phyloP scores from a whole-genome alignment of 139 green algal genomes.

The Picocystis salinarum region DNA sequence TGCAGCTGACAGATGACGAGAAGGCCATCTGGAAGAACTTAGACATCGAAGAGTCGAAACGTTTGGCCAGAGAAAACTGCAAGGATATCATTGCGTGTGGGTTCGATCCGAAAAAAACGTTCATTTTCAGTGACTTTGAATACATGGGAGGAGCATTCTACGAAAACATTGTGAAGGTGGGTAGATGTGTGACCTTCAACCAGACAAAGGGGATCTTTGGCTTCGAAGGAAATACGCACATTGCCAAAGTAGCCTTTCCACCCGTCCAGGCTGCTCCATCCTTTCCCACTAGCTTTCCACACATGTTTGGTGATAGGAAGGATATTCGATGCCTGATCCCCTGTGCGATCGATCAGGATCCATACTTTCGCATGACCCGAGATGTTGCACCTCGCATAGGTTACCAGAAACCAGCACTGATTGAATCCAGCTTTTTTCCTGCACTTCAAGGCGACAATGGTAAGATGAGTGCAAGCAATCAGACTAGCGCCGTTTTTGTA shows the following conservation, averaged over 20 bases:
- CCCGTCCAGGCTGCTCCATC: constrained; percentile 78
- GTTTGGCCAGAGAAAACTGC: constrained; percentile 71
- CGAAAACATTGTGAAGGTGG: constrained; percentile 73
- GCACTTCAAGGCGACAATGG: constrained; percentile 88
- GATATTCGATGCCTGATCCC: constrained; percentile 87
- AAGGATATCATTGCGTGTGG: constrained; percentile 99
- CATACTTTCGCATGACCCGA: constrained; percentile 1
- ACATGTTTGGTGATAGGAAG: constrained; percentile 76
- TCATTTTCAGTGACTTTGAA: constrained; percentile 97
- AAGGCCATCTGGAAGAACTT: constrained; percentile 24
- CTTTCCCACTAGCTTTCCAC: constrained; percentile 83
- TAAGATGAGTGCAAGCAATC: constrained; percentile 88
- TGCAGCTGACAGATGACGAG: constrained; percentile 96
- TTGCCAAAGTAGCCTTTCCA: constrained; percentile 91
- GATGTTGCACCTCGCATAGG: constrained; percentile 54
- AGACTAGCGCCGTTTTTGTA: constrained; percentile 80
- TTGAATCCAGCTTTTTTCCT: constrained; percentile 84
- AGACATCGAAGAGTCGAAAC: constrained; percentile 50
- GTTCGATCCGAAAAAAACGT: constrained; percentile 83
- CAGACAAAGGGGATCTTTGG: constrained; percentile 81
- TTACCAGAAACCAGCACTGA: constrained; percentile 71
- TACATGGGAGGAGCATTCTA: constrained; percentile 89
- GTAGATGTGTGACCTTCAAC: constrained; percentile 76
- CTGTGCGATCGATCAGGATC: constrained; percentile 88
- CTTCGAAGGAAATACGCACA: constrained; percentile 66